phyloP scores from a whole-genome alignment of 176 grass and related monocot genomes.

The Oryza meridionalis region DNA sequence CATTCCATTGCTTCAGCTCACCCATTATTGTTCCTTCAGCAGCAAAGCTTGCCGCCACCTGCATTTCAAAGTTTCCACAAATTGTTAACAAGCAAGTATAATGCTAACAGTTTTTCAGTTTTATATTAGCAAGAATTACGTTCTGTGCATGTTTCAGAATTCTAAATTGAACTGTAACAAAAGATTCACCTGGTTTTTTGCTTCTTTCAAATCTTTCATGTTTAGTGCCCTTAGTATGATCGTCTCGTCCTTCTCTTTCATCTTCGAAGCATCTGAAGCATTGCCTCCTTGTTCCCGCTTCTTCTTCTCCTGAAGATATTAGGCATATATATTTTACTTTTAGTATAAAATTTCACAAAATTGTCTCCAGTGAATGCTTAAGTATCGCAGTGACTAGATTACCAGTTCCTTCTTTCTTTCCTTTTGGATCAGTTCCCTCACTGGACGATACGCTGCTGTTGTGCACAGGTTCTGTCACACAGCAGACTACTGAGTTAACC shows the following conservation, averaged over 20 bases:
- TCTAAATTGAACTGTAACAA: neutral
- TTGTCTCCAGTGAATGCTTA: neutral
- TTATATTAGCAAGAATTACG: neutral
- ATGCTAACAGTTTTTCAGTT: neutral
- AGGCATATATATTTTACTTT: neutral
- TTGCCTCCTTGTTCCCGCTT: constrained; percentile 48
- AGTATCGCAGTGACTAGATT: constrained; percentile 19
- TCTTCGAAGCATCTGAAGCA: constrained; percentile 38
- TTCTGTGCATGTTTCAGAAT: neutral
- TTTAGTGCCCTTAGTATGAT: constrained; percentile 68
- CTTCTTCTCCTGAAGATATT: constrained; percentile 54
- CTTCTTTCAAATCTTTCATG: constrained; percentile 87
- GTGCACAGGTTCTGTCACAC: constrained; percentile 83
- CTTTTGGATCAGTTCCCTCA: constrained; percentile 88
- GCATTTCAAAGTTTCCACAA: constrained; percentile 41
- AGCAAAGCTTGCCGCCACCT: constrained; percentile 89
- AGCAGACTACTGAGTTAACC: neutral
- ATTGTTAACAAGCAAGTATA: constrained; percentile 1
- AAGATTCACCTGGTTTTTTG: constrained; percentile 77
- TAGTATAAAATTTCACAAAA: neutral
- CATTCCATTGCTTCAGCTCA: constrained; percentile 95
- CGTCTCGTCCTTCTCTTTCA: constrained; percentile 48
- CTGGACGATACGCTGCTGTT: constrained; percentile 83
- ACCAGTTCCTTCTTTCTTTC: constrained; percentile 93
- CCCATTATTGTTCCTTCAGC: constrained; percentile 82